These are phyloP conservation scores for Rhodamnia rubescens DNA, from an alignment of 345 rosid genomes.

Conservation along the genomic window DNA sequence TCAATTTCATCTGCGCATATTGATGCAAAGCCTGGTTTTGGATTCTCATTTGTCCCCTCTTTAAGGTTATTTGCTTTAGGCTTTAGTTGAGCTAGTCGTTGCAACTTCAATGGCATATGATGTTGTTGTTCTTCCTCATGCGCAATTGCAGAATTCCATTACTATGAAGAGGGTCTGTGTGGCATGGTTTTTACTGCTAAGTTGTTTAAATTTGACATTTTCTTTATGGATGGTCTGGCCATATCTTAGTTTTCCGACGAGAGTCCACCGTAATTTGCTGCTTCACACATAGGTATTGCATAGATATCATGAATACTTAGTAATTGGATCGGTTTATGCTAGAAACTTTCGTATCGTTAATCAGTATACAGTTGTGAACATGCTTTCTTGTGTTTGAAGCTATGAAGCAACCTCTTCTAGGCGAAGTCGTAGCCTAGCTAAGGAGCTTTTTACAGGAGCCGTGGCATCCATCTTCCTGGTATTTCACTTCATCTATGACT, in stretches of 20 bases:
- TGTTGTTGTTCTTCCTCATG: background rate
- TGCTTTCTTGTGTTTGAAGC: constrained; percentile 22
- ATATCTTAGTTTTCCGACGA: background rate
- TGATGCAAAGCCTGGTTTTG: background rate
- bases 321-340: background rate
- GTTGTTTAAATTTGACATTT: background rate
- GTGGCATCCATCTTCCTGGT: constrained; percentile 80
- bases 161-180: background rate
- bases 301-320: background rate
- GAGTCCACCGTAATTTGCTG: background rate
- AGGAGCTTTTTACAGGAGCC: constrained; percentile 64
- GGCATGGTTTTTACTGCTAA: background rate
- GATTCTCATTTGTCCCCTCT: background rate
- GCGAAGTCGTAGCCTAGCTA: constrained; percentile 53
- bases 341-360: background rate
- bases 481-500: background rate
- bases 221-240: background rate
- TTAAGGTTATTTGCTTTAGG: background rate
- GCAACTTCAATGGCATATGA: background rate
- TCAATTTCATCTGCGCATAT: background rate
- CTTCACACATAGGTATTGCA: background rate
- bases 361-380: background rate
- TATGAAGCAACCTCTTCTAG: constrained; percentile 85
- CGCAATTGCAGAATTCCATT: background rate
- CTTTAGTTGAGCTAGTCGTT: too few relatives aligned